Evolutionary conservation across 306 rosid genomes (phyloP).

Genomic region (Citrullus mucosospermus): DNA sequence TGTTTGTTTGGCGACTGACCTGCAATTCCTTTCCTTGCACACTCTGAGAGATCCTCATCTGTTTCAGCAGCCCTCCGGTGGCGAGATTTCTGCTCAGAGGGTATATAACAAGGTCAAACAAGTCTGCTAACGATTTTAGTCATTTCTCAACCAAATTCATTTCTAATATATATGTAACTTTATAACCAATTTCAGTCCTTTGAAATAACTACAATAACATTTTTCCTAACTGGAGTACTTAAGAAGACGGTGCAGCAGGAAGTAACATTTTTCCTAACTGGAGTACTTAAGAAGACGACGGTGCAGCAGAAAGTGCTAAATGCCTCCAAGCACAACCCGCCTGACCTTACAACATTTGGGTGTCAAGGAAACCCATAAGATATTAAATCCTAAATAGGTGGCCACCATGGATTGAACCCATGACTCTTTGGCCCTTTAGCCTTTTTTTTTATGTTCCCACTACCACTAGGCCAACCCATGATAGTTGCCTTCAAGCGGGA

Average conservation of each 20-base stretch:
- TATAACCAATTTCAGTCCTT: not conserved
- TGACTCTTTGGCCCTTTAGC: too few species aligned
- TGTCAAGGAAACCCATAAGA: too few species aligned
- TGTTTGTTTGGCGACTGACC: conserved; percentile 32
- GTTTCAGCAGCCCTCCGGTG: conserved; percentile 41
- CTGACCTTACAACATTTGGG: too few species aligned
- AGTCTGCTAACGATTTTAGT: not conserved
- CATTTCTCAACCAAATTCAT: not conserved
- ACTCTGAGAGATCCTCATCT: conserved; percentile 55
- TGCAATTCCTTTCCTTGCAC: conserved; percentile 84
- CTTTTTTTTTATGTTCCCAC: too few species aligned
- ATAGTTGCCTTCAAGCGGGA: not conserved
- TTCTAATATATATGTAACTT: not conserved
- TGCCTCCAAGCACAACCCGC: not conserved
- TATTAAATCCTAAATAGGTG: too few species aligned
- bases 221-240: not conserved
- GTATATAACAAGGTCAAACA: not conserved
- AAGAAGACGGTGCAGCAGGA: not conserved
- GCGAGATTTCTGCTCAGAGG: conserved; percentile 36
- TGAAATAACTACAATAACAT: not conserved
- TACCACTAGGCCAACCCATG: too few species aligned
- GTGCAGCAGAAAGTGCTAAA: not conserved
- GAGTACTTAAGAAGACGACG: too few species aligned
- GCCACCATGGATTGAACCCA: too few species aligned
- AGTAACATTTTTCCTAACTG: not conserved